These are phyloP conservation scores for Triadica sebifera DNA, from an alignment of 345 rosid species.

Conservation along the genomic window DNA sequence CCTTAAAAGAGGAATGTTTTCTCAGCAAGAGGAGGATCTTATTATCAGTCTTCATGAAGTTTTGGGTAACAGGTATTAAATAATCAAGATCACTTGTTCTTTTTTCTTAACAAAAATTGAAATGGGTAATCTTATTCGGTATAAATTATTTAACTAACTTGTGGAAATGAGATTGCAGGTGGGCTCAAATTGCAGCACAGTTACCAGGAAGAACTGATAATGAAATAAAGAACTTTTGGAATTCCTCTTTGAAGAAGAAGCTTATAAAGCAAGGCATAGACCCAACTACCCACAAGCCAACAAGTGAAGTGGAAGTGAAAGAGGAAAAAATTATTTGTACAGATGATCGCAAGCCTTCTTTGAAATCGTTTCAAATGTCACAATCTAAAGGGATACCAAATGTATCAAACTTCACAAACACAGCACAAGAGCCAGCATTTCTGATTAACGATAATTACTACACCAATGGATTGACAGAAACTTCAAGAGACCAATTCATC, in stretches of 20 bases:
- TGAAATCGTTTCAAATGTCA: neutral
- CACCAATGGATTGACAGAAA: conserved; percentile 21
- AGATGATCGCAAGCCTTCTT: conserved; percentile 5
- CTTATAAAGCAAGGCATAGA: conserved; percentile 66
- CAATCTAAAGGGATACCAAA: neutral
- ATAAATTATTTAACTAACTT: neutral
- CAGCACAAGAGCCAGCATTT: conserved; percentile 41
- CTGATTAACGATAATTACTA: conserved; percentile 2
- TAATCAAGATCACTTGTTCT: too few relatives aligned
- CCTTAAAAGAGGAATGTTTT: conserved; percentile 63
- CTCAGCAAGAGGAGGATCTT: conserved; percentile 45
- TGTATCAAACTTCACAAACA: neutral
- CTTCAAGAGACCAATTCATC: conserved; percentile 28
- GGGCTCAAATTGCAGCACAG: conserved; percentile 68
- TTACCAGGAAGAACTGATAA: conserved; percentile 71
- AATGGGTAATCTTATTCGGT: neutral
- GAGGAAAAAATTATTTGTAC: conserved; percentile 25
- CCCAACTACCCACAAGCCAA: conserved; percentile 56
- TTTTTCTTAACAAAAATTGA: neutral
- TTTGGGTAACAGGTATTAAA: conserved; percentile 42
- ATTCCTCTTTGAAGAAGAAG: conserved; percentile 69
- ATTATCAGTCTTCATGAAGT: conserved; percentile 38
- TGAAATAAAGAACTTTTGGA: conserved; percentile 73
- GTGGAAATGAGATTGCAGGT: conserved; percentile 40
- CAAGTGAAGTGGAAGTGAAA: conserved; percentile 29